Percentiles rank a stretch among this genome's conserved stretches.
These are phyloP conservation scores for Euphorbia tirucalli DNA, from an alignment of 345 rosid genomes.

Conservation along the genomic window DNA sequence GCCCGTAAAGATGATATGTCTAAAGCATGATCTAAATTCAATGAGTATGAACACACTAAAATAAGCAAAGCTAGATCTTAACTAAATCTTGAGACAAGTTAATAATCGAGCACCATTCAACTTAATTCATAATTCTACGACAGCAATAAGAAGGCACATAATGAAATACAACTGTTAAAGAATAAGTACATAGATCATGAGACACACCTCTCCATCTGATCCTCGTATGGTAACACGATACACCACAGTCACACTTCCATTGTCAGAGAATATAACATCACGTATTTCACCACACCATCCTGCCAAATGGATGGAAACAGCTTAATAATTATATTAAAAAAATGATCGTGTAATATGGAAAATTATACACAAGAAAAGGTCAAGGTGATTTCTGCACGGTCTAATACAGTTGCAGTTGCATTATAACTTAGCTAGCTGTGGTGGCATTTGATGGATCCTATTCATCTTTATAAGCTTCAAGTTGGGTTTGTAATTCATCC, in stretches of 20 bases:
- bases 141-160: not conserved
- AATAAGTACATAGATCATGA: constrained; percentile 8
- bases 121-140: not conserved
- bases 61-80: not conserved
- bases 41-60: not conserved
- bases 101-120: not conserved
- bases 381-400: not conserved
- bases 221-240: constrained; percentile 93
- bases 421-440: not conserved
- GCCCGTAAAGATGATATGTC: not conserved
- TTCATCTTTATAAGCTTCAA: not conserved
- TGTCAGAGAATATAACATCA: constrained; percentile 86
- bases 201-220: constrained; percentile 88
- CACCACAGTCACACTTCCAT: constrained; percentile 83
- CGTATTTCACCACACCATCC: constrained; percentile 99
- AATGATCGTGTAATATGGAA: not conserved
- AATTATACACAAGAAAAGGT: not conserved
- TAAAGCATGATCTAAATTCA: not conserved
- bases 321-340: not conserved
- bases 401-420: not conserved
- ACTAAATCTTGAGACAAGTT: not conserved
- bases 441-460: not conserved
- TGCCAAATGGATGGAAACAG: constrained; percentile 24
- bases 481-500: not conserved
- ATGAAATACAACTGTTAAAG: not conserved